Base-by-base conservation (phyloP, 257 asterid genomes). In the Lithospermum erythrorhizon region DNA sequence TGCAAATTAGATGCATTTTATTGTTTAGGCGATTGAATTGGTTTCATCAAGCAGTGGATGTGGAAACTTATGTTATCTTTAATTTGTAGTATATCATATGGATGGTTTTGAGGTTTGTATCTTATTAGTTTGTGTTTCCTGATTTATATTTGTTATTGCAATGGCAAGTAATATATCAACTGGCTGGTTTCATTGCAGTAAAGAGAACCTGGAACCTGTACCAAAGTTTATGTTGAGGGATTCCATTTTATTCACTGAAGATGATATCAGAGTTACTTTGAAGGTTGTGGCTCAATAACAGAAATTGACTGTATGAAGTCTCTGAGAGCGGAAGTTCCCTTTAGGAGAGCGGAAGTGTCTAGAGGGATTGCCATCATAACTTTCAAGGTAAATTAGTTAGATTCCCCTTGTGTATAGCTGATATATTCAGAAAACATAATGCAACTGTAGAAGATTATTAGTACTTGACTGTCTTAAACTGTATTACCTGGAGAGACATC, bases 231-330 rank as follows among this genome's bases (percentile, higher is more conserved):
- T 79, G 97, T 80, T 56, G 99, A 69, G 99, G 97, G 68, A 89
- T 89, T 73, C 99, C 99, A 14, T 93, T 81, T 72, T 89, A 89
- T 79, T 93, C 97, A 81, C 83, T 2, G 94, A 93, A 82, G 99
- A 89, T 67, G 99, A 93, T 77, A 89, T 89, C 53, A 76, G 83
- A 89, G 97, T 78, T 93, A 64, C 75, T 93, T 93, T 76, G 95
- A 84, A 71, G 65, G 93, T 52, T 93, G 99, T 81, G 99, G 99
- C 65, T 78, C 95, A 67, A 84, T 89, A 72, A 83, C 84, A 7
- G 74, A 61, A 60, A 60, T 89, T 68, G 97, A 89, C 77, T 93
- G 97, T 75, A 78, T 89, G 96, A 70, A 65, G 15, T 93, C 89
- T 67, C 83, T 90, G 97, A 89, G 72, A 93, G 82, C 48, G 91